Evolutionary conservation across 2,329 filamentous ascomycete species (phyloP).

Genomic region (Aspergillus caelatus): DNA sequence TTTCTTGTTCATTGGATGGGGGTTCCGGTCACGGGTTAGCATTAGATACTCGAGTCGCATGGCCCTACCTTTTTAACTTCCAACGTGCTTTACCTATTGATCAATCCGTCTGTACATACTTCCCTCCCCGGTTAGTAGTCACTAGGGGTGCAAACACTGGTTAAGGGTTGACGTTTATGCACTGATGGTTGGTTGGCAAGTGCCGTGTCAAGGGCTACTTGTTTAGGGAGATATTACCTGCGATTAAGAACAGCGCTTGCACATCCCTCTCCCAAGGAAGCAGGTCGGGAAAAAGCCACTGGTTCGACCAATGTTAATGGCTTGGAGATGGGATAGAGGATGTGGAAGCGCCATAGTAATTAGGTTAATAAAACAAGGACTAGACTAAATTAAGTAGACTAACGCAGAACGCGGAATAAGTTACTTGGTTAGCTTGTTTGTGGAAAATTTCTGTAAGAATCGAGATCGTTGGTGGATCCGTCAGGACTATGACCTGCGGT

Average conservation of each 20-base stretch:
- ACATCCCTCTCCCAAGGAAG: not conserved
- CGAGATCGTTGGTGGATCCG: conserved; percentile 1
- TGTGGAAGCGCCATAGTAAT: not conserved
- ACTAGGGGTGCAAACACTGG: not conserved
- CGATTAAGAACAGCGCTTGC: not conserved
- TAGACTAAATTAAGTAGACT: not conserved
- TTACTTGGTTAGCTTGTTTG: conserved; percentile 1
- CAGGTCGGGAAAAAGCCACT: not conserved
- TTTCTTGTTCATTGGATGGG: not conserved
- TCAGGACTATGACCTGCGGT: conserved; percentile 1
- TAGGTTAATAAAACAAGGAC: not conserved
- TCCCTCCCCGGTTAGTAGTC: not conserved
- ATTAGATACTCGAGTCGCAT: not conserved
- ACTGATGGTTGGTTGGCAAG: not conserved
- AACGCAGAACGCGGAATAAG: not conserved
- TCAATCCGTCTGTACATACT: not conserved
- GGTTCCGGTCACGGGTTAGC: not conserved
- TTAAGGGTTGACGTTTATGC: not conserved
- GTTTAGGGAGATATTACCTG: not conserved
- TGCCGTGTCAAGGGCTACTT: not conserved
- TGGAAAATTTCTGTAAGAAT: not conserved
- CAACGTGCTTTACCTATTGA: not conserved
- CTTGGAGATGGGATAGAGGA: not conserved
- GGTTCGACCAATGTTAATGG: not conserved
- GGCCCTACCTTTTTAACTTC: not conserved